These are phyloP conservation scores for Paramyrothecium sp. DNA, from an alignment of 2,329 filamentous ascomycete species.

Conservation along the genomic window DNA sequence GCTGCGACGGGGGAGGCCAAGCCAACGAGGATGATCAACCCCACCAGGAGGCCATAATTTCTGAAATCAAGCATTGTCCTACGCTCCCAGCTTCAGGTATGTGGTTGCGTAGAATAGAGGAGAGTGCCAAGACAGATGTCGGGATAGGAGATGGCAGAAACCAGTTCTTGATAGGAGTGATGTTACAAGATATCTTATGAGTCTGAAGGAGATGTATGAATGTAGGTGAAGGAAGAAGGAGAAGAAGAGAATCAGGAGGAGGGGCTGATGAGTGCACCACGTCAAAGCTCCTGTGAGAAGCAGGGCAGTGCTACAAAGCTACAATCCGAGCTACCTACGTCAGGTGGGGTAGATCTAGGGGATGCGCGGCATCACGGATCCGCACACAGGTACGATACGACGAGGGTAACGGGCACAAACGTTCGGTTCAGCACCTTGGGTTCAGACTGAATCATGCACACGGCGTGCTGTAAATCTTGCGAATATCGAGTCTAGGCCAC, in stretches of 20 bases:
- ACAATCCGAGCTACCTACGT: neutral
- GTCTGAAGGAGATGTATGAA: slow-evolving; percentile 3
- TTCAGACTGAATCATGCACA: no score
- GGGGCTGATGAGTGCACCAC: slow-evolving; percentile 5
- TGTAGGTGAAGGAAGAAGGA: slow-evolving; percentile 8
- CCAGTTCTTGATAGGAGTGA: neutral
- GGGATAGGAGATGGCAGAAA: slow-evolving; percentile 1
- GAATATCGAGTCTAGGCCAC: no score
- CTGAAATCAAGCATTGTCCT: slow-evolving; percentile 46
- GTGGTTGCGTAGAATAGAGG: slow-evolving; percentile 12
- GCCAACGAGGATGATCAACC: slow-evolving; percentile 60
- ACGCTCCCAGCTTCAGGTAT: slow-evolving; percentile 12
- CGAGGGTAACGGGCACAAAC: no score
- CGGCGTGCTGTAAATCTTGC: no score
- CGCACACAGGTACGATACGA: no score
- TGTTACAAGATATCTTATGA: neutral
- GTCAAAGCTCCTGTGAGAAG: neutral
- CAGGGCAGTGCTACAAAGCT: neutral
- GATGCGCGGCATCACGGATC: neutral
- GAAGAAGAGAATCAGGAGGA: slow-evolving; percentile 12
- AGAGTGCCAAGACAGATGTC: slow-evolving; percentile 5
- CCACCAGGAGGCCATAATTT: slow-evolving; percentile 50
- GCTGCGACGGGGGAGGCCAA: slow-evolving; percentile 69
- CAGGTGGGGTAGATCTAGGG: neutral
- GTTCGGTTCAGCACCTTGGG: no score